Evolutionary conservation across 495 filamentous ascomycete genomes (phyloP).

Genomic region (Parmelia sp.): DNA sequence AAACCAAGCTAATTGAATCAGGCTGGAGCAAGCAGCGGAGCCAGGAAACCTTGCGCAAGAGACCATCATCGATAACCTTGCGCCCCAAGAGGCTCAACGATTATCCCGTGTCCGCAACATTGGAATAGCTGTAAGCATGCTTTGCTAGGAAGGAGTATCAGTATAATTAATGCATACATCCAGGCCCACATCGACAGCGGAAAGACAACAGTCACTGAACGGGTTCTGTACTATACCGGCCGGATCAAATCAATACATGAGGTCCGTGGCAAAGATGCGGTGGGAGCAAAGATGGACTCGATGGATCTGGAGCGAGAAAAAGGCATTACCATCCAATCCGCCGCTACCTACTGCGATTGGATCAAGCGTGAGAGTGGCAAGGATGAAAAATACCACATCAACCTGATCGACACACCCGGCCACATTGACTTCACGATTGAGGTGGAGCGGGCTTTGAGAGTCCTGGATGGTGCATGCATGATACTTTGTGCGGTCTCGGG

Average conservation of each 20-base stretch:
- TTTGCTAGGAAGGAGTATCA: slow-evolving; percentile 3
- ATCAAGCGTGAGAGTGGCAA: slow-evolving; percentile 70
- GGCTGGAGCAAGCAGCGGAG: slow-evolving; percentile 57
- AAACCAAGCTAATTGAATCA: slow-evolving; percentile 21
- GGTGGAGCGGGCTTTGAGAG: slow-evolving; percentile 91
- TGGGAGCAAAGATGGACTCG: slow-evolving; percentile 99
- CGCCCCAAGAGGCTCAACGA: slow-evolving; percentile 68
- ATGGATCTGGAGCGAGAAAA: slow-evolving; percentile 99
- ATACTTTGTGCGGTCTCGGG: slow-evolving; percentile 96
- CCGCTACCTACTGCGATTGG: slow-evolving; percentile 98
- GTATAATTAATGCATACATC: slow-evolving; percentile 2
- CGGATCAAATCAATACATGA: slow-evolving; percentile 96
- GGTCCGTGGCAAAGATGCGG: slow-evolving; percentile 88
- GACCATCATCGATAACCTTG: slow-evolving; percentile 64
- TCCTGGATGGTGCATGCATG: slow-evolving; percentile 97
- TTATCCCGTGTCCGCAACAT: slow-evolving; percentile 85
- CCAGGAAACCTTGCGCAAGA: slow-evolving; percentile 57
- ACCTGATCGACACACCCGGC: slow-evolving; percentile 97
- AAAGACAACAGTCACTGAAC: slow-evolving; percentile 95
- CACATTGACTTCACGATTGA: slow-evolving; percentile 99
- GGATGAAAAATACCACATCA: slow-evolving; percentile 92
- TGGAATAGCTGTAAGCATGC: slow-evolving; percentile 76
- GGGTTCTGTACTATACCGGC: slow-evolving; percentile 97
- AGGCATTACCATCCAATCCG: slow-evolving; percentile 98
- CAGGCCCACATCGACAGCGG: slow-evolving; percentile 98